Conservation (phyloP, 345 rosid species). For the Salix dunnii region DNA sequence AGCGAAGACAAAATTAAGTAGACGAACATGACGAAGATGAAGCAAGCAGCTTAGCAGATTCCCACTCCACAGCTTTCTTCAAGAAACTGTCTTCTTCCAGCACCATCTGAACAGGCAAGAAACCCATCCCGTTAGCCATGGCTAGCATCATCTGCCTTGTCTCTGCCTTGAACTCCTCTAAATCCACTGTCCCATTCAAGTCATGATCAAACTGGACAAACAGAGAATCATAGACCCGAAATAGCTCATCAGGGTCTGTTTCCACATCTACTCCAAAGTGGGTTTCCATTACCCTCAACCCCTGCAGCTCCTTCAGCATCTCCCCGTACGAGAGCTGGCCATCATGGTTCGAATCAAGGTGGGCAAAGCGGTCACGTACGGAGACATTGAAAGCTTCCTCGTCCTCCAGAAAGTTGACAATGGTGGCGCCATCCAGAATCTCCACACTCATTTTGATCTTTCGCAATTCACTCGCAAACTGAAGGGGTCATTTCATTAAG, state of each 20-base stretch:
- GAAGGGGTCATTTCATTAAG: no score
- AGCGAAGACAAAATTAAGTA: neutral
- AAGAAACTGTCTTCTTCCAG: constrained; percentile 46
- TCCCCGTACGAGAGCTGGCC: constrained; percentile 44
- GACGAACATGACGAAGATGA: no score
- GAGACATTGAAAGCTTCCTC: constrained; percentile 39
- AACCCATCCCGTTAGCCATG: constrained; percentile 46
- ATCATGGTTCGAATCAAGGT: constrained; percentile 34
- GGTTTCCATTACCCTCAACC: constrained; percentile 39
- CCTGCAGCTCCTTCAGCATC: constrained; percentile 39
- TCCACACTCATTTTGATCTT: constrained; percentile 38
- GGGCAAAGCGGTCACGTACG: constrained; percentile 19
- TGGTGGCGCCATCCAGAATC: constrained; percentile 34
- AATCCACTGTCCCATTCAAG: constrained; percentile 33
- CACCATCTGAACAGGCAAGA: constrained; percentile 48
- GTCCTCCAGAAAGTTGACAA: constrained; percentile 39
- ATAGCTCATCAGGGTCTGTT: constrained; percentile 26
- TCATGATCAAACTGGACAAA: constrained; percentile 41
- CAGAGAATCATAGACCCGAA: constrained; percentile 24
- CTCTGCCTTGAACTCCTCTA: constrained; percentile 48
- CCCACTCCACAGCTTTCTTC: constrained; percentile 46
- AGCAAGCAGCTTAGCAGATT: constrained; percentile 21
- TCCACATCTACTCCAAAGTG: constrained; percentile 36
- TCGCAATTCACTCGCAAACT: no score
- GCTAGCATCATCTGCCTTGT: constrained; percentile 44